phyloP scores from a whole-genome alignment of 2,329 filamentous ascomycete genomes.

The Aspergillus quadrilineatus region DNA sequence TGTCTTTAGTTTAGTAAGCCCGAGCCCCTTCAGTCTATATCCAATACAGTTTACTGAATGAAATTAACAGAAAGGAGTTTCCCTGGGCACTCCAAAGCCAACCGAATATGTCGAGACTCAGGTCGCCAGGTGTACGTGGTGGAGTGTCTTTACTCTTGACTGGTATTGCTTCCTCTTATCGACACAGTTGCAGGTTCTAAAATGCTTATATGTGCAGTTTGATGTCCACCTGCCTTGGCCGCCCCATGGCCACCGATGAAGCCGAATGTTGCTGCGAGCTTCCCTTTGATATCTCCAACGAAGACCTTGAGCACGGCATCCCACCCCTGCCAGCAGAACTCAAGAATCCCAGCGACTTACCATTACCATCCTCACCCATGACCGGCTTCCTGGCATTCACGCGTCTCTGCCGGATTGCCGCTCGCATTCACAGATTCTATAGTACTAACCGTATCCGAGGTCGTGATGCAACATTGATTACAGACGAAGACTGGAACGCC shows the following conservation, averaged over 20 bases:
- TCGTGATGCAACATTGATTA: background rate
- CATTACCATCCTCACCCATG: background rate
- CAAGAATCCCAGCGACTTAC: background rate
- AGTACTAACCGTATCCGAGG: background rate
- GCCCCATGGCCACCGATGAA: slow-evolving; percentile 1
- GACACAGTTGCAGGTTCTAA: too few relatives aligned
- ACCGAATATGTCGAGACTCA: background rate
- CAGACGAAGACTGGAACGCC: background rate
- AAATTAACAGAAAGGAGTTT: background rate
- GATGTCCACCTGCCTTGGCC: slow-evolving; percentile 1
- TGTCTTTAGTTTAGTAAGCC: background rate
- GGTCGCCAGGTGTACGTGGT: background rate
- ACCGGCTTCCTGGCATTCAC: background rate
- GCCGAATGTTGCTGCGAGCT: slow-evolving; percentile 3
- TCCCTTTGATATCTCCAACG: background rate
- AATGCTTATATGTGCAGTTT: background rate
- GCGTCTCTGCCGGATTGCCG: slow-evolving; percentile 2
- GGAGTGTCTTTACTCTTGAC: slow-evolving; percentile 4
- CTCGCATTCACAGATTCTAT: background rate
- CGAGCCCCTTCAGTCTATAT: background rate
- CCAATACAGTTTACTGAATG: background rate
- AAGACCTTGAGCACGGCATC: background rate
- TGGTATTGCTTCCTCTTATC: background rate
- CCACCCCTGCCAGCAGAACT: background rate
- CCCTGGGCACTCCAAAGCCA: background rate